Evolutionary conservation across 805 yeast genomes (phyloP), one percentile per base, ranked within the genome.

Genomic region (Cephaloascus fragrans): DNA sequence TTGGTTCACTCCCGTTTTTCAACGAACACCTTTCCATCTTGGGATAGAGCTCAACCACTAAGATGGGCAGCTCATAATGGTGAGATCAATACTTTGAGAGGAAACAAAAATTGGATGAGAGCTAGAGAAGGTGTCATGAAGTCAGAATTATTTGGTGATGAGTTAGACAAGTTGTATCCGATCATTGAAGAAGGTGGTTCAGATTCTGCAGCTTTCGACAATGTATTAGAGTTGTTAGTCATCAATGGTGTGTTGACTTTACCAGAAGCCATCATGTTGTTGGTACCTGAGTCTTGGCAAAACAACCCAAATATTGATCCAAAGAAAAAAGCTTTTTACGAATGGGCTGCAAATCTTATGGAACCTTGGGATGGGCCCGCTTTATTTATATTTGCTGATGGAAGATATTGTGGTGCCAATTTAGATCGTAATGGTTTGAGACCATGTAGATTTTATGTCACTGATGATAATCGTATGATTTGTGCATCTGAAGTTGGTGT

Each of bases 291-390:
- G 64, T 97, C 97, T 4, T 88, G 96, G 93, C 97, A 90, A 62
- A 83, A 84, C 57, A 93, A 89, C 62, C 61, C 62, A 40, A 61
- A 73, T 46, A 88, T 90, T 83, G 96, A 90, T 59, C 86, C 95
- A 40, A 81, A 83, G 60, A 84, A 89, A 67, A 79, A 75, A 52
- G 97, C 97, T 1, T 90, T 94, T 63, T 90, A 90, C 66, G 97
- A 93, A 61, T 90, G 97, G 97, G 97, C 97, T 36, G 96, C 97
- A 10, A 88, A 97, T 65, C 67, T 90, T 47, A 93, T 93, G 96
- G 98, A 90, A 67, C 97, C 97, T 6, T 90, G 98, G 98, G 98
- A 90, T 65, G 98, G 98, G 47, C 98, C 98, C 16, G 97, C 97
- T 28, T 68, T 93, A 49, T 85, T 90, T 69, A 88, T 95, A 23